Percentiles rank a stretch among this genome's conserved stretches.
Conservation (phyloP, 78 protist species). For the Protostelium mycophagum region DNA sequence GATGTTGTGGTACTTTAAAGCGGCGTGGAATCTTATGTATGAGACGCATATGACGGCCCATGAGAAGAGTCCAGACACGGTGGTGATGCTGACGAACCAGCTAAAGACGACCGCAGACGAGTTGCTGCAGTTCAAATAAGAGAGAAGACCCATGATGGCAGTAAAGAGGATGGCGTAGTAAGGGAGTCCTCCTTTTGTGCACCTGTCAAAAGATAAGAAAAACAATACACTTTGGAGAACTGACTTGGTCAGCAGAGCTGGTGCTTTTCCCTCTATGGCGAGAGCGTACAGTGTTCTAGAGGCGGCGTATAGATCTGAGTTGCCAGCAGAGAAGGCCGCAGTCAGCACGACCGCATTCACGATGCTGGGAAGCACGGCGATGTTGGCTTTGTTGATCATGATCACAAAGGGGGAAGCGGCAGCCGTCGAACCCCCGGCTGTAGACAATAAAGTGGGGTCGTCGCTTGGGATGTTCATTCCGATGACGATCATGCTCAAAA, state of each 20-base stretch:
- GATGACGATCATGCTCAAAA: neutral
- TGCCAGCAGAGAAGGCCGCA: conserved; percentile 1
- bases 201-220: neutral
- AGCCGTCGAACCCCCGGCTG: neutral
- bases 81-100: neutral
- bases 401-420: neutral
- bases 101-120: neutral
- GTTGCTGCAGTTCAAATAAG: neutral
- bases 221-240: neutral
- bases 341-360: neutral
- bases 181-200: neutral
- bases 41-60: neutral
- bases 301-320: neutral
- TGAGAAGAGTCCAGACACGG: neutral
- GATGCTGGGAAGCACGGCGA: neutral
- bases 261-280: conserved; percentile 6
- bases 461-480: neutral
- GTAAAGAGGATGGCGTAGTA: neutral
- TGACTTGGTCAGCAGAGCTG: neutral
- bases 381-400: neutral
- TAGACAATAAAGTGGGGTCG: neutral
- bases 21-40: neutral
- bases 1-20: neutral
- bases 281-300: conserved; percentile 8
- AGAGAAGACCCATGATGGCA: neutral